These are phyloP conservation scores for Podospora anserina DNA, from an alignment of 495 filamentous ascomycete genomes.

Conservation along the genomic window DNA sequence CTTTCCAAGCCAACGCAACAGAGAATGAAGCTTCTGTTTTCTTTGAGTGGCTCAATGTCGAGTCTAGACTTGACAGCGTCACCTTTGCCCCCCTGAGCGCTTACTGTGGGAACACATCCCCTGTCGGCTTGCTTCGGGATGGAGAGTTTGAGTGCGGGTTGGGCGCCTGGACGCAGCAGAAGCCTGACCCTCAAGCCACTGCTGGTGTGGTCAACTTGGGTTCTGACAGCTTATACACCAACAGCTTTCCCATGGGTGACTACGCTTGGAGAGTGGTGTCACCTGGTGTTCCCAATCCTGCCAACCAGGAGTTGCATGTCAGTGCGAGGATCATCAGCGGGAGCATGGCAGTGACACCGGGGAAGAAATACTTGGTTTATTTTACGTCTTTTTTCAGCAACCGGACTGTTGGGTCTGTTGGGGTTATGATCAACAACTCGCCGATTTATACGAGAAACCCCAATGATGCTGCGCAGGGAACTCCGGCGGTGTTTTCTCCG, in stretches of 20 bases:
- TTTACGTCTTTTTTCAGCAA: conserved; percentile 11
- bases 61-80: conserved; percentile 8
- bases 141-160: conserved; percentile 13
- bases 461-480: background rate
- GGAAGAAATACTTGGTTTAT: conserved; percentile 3
- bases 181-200: background rate
- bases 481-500: background rate
- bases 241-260: background rate
- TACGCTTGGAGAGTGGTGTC: background rate
- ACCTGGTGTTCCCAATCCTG: background rate
- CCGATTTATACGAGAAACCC: conserved; percentile 12
- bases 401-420: conserved; percentile 8
- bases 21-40: background rate
- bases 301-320: conserved; percentile 6
- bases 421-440: conserved; percentile 12
- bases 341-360: background rate
- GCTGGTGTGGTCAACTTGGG: conserved; percentile 1
- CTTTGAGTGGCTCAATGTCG: conserved; percentile 10
- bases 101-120: background rate
- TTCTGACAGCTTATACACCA: background rate
- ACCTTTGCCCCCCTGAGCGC: conserved; percentile 13
- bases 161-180: conserved; percentile 9
- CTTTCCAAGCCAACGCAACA: background rate
- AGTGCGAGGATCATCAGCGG: conserved; percentile 15
- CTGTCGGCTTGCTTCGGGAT: conserved; percentile 7